A percentile compares a stretch with the other conserved stretches of the same genome.
Conservation (phyloP, 2,329 filamentous ascomycete species). For the Neofusicoccum ribis region DNA sequence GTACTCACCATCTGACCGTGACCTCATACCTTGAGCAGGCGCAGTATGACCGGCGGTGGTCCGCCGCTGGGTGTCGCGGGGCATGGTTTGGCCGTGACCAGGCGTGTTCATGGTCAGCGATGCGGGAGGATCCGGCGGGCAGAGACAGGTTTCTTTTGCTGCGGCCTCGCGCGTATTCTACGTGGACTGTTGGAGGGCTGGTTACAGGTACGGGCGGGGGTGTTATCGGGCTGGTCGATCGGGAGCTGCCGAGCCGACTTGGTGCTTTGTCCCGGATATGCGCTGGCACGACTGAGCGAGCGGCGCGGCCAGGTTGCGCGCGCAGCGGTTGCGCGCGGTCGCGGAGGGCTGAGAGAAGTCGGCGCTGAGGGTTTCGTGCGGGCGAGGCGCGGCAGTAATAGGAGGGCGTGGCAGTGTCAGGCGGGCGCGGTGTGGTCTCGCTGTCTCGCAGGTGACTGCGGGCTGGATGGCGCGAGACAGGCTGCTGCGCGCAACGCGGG, state of each 20-base stretch:
- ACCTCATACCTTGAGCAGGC: constrained; percentile 16
- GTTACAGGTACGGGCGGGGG: not conserved
- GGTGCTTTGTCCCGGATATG: constrained; percentile 14
- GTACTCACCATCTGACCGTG: constrained; percentile 19
- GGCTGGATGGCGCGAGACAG: not conserved
- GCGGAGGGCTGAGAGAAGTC: not conserved
- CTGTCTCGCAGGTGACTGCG: constrained; percentile 14
- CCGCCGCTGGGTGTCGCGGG: constrained; percentile 3
- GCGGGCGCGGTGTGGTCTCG: not conserved
- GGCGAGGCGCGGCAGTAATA: not conserved
- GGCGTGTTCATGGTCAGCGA: not conserved
- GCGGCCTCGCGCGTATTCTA: not conserved
- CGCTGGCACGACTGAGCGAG: constrained; percentile 9
- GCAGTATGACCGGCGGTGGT: constrained; percentile 11
- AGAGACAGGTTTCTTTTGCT: constrained; percentile 6
- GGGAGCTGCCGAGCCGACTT: constrained; percentile 10
- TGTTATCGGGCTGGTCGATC: not conserved
- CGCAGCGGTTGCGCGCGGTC: not conserved
- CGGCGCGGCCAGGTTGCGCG: not conserved
- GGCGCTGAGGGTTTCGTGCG: not conserved
- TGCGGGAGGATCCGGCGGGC: not conserved
- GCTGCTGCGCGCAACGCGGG: not conserved
- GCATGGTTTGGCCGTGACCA: constrained; percentile 12
- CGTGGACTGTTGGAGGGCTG: not conserved
- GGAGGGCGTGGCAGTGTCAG: constrained; percentile 19